phyloP scores from a whole-genome alignment of 2,329 filamentous ascomycete species.

The Cytospora schulzeri region DNA sequence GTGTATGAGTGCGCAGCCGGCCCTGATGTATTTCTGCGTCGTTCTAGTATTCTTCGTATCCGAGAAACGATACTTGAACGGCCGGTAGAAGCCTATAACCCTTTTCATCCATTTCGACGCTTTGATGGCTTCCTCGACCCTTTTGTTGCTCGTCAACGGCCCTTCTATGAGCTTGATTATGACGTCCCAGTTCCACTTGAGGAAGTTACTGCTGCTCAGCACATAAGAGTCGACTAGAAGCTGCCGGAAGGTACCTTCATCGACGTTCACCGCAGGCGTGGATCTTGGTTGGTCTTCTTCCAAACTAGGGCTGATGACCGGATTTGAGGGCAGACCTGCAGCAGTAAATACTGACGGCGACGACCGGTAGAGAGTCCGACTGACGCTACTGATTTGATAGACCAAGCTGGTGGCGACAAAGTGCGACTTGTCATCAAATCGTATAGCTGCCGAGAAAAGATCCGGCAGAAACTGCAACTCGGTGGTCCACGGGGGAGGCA shows the following conservation, averaged over 20 bases:
- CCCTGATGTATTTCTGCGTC: slow-evolving; percentile 90
- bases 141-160: slow-evolving; percentile 84
- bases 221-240: slow-evolving; percentile 78
- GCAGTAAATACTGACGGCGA: slow-evolving; percentile 48
- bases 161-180: slow-evolving; percentile 91
- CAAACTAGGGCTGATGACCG: slow-evolving; percentile 51
- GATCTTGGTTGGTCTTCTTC: slow-evolving; percentile 60
- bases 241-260: slow-evolving; percentile 66
- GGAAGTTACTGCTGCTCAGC: slow-evolving; percentile 83
- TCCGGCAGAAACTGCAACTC: slow-evolving; percentile 86
- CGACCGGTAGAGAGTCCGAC: slow-evolving; percentile 84
- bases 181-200: slow-evolving; percentile 97
- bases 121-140: slow-evolving; percentile 90
- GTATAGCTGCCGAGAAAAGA: slow-evolving; percentile 75
- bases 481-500: slow-evolving; percentile 81
- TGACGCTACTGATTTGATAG: slow-evolving; percentile 98
- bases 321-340: slow-evolving; percentile 45
- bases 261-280: slow-evolving; percentile 48
- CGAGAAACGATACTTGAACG: slow-evolving; percentile 95
- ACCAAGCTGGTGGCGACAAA: slow-evolving; percentile 87
- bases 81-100: slow-evolving; percentile 90
- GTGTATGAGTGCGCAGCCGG: slow-evolving; percentile 85
- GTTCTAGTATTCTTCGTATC: slow-evolving; percentile 87
- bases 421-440: slow-evolving; percentile 70
- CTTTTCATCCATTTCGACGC: slow-evolving; percentile 96